These are phyloP conservation scores for Grosmannia penicillata DNA, from an alignment of 2,329 filamentous ascomycete species.

Conservation along the genomic window DNA sequence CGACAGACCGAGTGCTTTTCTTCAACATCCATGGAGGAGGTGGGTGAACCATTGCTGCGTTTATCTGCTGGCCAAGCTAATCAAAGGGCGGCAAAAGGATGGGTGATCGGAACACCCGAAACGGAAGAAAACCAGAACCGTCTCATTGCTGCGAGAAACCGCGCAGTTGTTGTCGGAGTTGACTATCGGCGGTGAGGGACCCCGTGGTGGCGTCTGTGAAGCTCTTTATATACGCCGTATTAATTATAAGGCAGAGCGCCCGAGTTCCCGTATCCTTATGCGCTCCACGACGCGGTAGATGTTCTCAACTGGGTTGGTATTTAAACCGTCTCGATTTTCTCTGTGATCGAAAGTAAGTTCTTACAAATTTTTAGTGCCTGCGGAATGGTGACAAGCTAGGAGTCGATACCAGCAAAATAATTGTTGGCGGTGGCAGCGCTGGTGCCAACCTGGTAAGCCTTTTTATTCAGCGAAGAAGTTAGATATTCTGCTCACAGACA, in stretches of 20 bases:
- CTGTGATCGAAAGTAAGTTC: not conserved
- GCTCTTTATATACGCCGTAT: too few species aligned
- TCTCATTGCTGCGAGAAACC: not conserved
- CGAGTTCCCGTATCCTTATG: constrained; percentile 9
- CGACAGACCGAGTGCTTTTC: not conserved
- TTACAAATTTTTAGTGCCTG: not conserved
- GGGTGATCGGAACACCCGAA: constrained; percentile 8
- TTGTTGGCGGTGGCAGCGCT: constrained; percentile 10
- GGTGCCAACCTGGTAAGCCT: constrained; percentile 8
- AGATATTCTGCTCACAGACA: not conserved
- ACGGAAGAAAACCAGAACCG: constrained; percentile 9
- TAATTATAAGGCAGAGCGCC: constrained; percentile 5
- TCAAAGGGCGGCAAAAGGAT: too few species aligned
- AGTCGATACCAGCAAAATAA: constrained; percentile 5
- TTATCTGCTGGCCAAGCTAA: not conserved
- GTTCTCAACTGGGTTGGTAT: constrained; percentile 7
- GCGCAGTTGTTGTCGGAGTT: constrained; percentile 8
- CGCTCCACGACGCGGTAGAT: constrained; percentile 8
- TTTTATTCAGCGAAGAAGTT: not conserved
- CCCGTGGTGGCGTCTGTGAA: too few species aligned
- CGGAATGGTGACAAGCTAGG: constrained; percentile 1
- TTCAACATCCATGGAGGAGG: constrained; percentile 6
- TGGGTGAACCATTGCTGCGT: too few species aligned
- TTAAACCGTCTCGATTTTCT: not conserved
- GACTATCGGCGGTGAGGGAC: constrained; percentile 7